Base-by-base conservation (phyloP, 2,329 filamentous ascomycete genomes). In the Epicoccum nigrum region DNA sequence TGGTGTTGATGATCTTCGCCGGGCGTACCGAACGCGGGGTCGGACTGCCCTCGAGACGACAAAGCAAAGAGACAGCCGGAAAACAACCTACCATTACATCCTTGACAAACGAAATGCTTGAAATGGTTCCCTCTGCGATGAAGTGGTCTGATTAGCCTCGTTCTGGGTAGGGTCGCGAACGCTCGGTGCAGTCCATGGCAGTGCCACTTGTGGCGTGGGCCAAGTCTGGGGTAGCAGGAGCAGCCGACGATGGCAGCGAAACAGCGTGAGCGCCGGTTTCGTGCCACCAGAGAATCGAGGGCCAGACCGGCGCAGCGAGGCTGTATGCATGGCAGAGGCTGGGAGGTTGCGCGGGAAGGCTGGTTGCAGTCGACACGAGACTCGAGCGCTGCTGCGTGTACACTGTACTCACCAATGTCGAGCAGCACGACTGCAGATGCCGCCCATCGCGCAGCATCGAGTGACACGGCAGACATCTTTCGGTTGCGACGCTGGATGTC, bases 41-140 rank as follows among this genome's bases (percentile, higher is more conserved):
- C 64, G 61, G 40, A 47, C 55, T 42, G 54, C 21, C 50, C 51
- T 65, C 53, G 59, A 58, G 56, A 57, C 57, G 58, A 63, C 47
- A 27, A 48, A 46, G 53, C 30, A 44, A 30, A 39, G 28, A 16
- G 49, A 56, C 55, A 53, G 49, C 33, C 41, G 59, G 30, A 46
- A 68, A 51, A 61, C 46, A 52, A 45, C 88, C 83, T 84, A 92
- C 89, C 77, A 92, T 78, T 59, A 89, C 84, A 72, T 92, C 87
- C 76, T 90, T 90, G 74, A 92, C 89, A 74, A 92, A 92, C 63
- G 87, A 90, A 71, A 92, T 91, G 63, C 88, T 87, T 73, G 88
- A 92, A 58, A 92, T 86, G 41, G 89, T 92, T 57, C 89, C 89
- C 81, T 92, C 89, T 92, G 61, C 48, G 56, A 62, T 52, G 49